A percentile compares a stretch with the other conserved stretches of the same genome.
Conservation (phyloP, 2,329 filamentous ascomycete genomes). For the Fusarium sororula region DNA sequence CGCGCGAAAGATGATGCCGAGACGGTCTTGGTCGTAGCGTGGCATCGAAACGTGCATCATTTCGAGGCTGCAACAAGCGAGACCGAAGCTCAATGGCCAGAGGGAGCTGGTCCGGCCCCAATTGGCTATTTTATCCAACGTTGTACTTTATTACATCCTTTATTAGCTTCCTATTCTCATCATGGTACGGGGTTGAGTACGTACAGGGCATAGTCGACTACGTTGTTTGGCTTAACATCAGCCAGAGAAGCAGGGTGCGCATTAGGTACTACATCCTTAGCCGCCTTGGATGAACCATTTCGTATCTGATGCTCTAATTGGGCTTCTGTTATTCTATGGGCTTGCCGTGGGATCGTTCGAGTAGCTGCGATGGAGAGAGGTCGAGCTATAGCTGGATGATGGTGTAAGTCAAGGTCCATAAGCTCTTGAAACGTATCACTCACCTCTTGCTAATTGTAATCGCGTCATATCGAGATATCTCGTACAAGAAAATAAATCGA, state of each 20-base stretch:
- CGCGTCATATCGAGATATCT: background rate
- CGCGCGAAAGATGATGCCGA: conserved; percentile 73
- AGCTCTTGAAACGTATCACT: background rate
- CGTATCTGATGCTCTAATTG: background rate
- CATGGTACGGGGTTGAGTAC: fast-evolving
- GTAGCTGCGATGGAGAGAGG: background rate
- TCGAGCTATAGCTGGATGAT: background rate
- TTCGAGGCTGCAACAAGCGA: conserved; percentile 69
- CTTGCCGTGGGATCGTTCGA: background rate
- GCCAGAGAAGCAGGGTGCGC: background rate
- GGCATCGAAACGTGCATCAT: conserved; percentile 73
- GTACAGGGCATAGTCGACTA: conserved; percentile 30
- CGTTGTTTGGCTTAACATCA: conserved; percentile 11
- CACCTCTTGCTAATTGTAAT: conserved; percentile 1
- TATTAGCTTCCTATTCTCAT: background rate
- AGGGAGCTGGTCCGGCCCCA: conserved; percentile 68
- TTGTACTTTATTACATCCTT: conserved; percentile 50
- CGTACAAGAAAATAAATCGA: fast-evolving
- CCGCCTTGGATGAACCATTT: background rate
- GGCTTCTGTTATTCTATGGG: background rate
- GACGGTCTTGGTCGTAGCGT: conserved; percentile 69
- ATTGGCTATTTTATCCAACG: conserved; percentile 62
- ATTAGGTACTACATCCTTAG: background rate
- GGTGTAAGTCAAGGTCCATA: conserved; percentile 16
- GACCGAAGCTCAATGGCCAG: conserved; percentile 69